Base-by-base conservation (phyloP, 352 stramenopile species). In the Blastocystis sp. region DNA sequence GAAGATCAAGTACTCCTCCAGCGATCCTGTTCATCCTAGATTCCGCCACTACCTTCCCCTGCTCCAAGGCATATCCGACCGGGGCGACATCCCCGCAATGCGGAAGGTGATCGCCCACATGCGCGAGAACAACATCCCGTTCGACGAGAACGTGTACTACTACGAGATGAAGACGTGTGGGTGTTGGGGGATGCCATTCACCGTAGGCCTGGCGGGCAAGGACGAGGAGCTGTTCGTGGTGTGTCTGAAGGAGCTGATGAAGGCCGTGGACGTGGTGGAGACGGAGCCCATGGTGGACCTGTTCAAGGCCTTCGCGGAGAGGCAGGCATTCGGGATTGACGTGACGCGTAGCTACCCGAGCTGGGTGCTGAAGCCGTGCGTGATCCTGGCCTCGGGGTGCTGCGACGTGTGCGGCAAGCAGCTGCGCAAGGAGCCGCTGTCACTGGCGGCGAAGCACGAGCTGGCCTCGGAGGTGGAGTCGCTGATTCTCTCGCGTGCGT, bases 31-130 rank as follows among this genome's bases (percentile, higher is more conserved):
- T 7, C 6, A 7, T 57, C 48, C 48, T 57, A 57, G 48, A 57
- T 84, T 68, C 19, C 74, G 74, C 3, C 34, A 69, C 48, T 84
- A 84, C 38, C 24, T 84, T 52, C 74, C 74, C 14, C 34, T 84
- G 24, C 60, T 84, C 2, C 57, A 68, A 21, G 48, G 45, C 10
- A 52, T 84, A 19, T 62, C 74, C 19, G 66, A 84, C 14, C 34
- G 74, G 69, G 74, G 74, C 42, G 74, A 84, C 45, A 19, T 68
- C 2, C 10, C 54, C 24, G 28, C 40, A 2, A 54, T 84, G 21
- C 10, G 42, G 43, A 28, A 28, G 11, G n/a, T 84, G 40, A 43
- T 54, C 19, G 24, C 57, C 11, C 74, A 84, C 34, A 84, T 84
- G 74, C 19, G 38, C n/a, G 42, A 52, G 2, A 17, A 84, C 45